Percentiles rank a stretch among this genome's conserved stretches.
Evolutionary conservation across 345 rosid species (phyloP).

Genomic region (Eucalyptus curtisii): DNA sequence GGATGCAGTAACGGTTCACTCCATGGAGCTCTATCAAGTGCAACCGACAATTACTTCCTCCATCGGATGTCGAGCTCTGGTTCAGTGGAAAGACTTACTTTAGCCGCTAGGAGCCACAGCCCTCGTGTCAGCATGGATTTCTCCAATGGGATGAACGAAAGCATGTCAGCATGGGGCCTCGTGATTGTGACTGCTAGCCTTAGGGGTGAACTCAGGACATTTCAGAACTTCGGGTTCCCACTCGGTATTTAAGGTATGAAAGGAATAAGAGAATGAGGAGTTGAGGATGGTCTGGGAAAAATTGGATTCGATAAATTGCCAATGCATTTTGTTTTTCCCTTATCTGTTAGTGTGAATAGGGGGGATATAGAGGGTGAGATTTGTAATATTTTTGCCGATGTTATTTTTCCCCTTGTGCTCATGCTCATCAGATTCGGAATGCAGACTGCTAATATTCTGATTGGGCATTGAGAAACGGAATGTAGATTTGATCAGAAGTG

Average conservation of each 20-base stretch:
- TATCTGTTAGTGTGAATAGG: background rate
- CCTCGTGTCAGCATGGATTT: slow-evolving; percentile 44
- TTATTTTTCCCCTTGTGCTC: slow-evolving; percentile 29
- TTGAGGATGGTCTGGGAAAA: background rate
- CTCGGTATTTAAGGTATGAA: slow-evolving; percentile 23
- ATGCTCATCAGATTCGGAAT: slow-evolving; percentile 26
- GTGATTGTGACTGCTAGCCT: slow-evolving; percentile 88
- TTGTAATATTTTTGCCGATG: slow-evolving; percentile 44
- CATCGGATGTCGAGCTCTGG: slow-evolving; percentile 88
- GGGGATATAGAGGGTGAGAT: slow-evolving; percentile 28
- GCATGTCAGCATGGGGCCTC: slow-evolving; percentile 68
- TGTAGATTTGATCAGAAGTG: slow-evolving; percentile 31
- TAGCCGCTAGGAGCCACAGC: slow-evolving; percentile 35
- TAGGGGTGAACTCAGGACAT: slow-evolving; percentile 73
- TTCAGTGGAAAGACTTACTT: slow-evolving; percentile 74
- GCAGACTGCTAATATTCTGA: slow-evolving; percentile 13
- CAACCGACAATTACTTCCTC: slow-evolving; percentile 72
- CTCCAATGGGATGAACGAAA: slow-evolving; percentile 30
- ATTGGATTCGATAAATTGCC: background rate
- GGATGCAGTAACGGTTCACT: slow-evolving; percentile 39
- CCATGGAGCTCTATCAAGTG: slow-evolving; percentile 70
- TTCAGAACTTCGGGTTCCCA: slow-evolving; percentile 92
- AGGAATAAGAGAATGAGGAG: background rate
- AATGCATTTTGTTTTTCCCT: background rate
- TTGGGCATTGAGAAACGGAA: slow-evolving; percentile 22